Base-by-base conservation (phyloP, 2,329 filamentous ascomycete genomes). In the Mycosphaerella sp. region DNA sequence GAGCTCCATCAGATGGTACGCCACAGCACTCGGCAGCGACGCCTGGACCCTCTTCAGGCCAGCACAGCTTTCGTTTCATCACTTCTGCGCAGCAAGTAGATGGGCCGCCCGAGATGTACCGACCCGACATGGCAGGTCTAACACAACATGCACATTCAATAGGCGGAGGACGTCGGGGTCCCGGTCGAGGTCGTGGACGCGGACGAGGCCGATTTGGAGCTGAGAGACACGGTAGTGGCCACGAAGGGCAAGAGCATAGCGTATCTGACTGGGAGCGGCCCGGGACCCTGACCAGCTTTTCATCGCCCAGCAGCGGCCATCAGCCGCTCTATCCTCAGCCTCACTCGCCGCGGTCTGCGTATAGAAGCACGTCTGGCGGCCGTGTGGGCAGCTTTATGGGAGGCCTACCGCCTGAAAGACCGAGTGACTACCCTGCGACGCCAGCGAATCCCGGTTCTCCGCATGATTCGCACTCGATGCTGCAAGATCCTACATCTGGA, bases 211-310 rank as follows among this genome's bases (percentile, higher is more conserved):
- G 73, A 59, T 71, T 67, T 36, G 56, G 55, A 42, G 29, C 45
- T 51, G 59, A 53, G 10, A 48, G 48, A n/a, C 26, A 43, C 12
- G 23, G 51, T 32, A 26, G 45, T 32, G 32, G 31, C 14, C 36
- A 56, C 5, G 59, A 66, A 43, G 54, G 45, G 39, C 59, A 62
- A 51, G 65, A 70, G 44, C 61, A 69, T 7, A 65, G 63, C 31
- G 69, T 70, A 17, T 68, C 73, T 17, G 74, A 74, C 45, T 74
- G 72, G 72, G 72, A 75, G 48, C 66, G 65, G 42, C 29, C 59
- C 31, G 67, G 70, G 29, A 72, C 69, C 67, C 59, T 64, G 4
- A 67, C 70, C 11, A 68, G 68, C 26, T 72, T 71, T 14, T 54
- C 60, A 41, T 67, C 67, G 11, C 67, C 70, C n/a, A 69, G 71